phyloP scores from a whole-genome alignment of 2,329 filamentous ascomycete genomes.

The Talaromyces sp. region DNA sequence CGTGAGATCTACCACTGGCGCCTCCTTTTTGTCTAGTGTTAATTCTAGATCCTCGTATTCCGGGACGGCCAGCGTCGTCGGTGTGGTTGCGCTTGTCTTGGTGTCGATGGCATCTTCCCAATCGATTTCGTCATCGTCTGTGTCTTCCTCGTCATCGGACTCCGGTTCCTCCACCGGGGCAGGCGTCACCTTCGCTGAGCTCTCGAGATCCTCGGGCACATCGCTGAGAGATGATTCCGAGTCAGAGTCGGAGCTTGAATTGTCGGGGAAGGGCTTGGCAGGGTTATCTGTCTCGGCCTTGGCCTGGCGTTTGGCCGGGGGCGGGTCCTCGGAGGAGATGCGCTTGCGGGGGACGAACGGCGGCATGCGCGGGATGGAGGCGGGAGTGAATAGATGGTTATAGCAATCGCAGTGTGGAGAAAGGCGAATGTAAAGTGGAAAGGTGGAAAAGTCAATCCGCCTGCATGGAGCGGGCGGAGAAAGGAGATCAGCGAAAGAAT shows the following conservation, averaged over 20 bases:
- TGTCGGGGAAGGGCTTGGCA: constrained; percentile 26
- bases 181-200: neutral
- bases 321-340: constrained; percentile 37
- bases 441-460: neutral
- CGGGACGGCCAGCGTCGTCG: constrained; percentile 46
- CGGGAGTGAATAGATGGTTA: too few relatives aligned
- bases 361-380: constrained; percentile 41
- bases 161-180: neutral
- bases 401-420: neutral
- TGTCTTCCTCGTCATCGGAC: constrained; percentile 47
- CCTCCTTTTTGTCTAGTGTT: constrained; percentile 62
- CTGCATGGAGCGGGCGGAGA: neutral
- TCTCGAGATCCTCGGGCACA: constrained; percentile 27
- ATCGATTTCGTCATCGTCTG: constrained; percentile 59
- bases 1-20: constrained; percentile 61
- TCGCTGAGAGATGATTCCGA: constrained; percentile 44
- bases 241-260: constrained; percentile 31
- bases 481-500: constrained; percentile 15
- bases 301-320: constrained; percentile 38
- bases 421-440: neutral
- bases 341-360: constrained; percentile 51
- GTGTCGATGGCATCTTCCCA: constrained; percentile 60
- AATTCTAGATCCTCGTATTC: constrained; percentile 72
- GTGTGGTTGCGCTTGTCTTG: constrained; percentile 37
- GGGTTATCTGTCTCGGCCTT: constrained; percentile 21